Base-by-base conservation (phyloP, 805 yeast species). In the Wickerhamomyces bovis region DNA sequence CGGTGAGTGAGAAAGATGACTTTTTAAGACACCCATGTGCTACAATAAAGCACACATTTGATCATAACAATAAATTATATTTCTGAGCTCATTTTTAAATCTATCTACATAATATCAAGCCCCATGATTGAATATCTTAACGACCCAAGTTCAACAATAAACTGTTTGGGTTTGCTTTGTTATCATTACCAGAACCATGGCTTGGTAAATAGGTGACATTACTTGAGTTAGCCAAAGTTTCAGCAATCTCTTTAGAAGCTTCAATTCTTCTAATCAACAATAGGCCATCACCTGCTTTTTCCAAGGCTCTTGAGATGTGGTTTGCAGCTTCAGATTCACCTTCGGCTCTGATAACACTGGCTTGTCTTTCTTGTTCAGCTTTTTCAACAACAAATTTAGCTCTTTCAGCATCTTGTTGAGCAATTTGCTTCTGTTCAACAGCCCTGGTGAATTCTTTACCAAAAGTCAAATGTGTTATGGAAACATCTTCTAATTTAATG, bases 281-380 rank as follows among this genome's bases (percentile, higher is more conserved):
- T 57, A 94, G 75, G 55, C 98, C 98, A 63, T 94, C 98, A 66
- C 99, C 99, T 21, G 95, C 89, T 72, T 89, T 90, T 45, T 83
- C 80, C 55, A 94, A 77, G 5, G 98, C 97, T 68, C 83, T 87
- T 31, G 97, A 89, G 52, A 94, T 94, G 51, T 82, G 82, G 50
- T 94, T 98, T 4, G 99, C 99, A 48, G 96, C 89, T 68, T 94
- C 98, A 43, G 99, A 99, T 71, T 94, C 99, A 70, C 98, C 99
- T 70, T 94, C 99, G 25, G 99, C 99, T 61, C 98, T 81, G 56
- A 94, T 90, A 59, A 94, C 89, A 42, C 87, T 73, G 2, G 98
- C 99, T 67, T 85, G 90, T 64, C 96, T 81, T 68, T 92, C 98
- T 71, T 94, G 99, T 68, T 94, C 97, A 9, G 98, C 98, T 64